Evolutionary conservation across 192 early-diverging fungal genomes (phyloP), one percentile per base, ranked within the genome.

Genomic region (Backusella macrospora): DNA sequence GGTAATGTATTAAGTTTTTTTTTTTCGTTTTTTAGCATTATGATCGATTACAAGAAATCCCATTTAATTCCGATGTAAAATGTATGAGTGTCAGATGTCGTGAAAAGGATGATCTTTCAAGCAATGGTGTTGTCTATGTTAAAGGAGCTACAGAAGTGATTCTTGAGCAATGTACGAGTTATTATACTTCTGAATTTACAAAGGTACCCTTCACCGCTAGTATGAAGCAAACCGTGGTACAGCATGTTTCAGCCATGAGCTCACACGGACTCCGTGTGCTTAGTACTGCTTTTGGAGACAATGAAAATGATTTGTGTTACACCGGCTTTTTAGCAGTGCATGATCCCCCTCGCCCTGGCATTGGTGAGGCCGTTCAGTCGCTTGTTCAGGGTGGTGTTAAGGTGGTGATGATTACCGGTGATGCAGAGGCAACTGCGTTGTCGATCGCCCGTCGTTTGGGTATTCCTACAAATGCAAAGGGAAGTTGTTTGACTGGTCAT

Each of bases 341-440:
- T 68, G 98, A 99, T 81, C 96, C 98, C 26, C 96, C 96, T 21
- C 80, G 98, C 40, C 88, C 83, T 12, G 90, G 90, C 38, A 92
- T 95, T 15, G 84, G 83, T n/a, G 83, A 86, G 12, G 90, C 95
- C 4, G 92, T 98, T n/a, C 74, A 83, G 15, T 83, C 82, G 43
- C 80, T 97, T 49, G 81, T 91, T 65, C 72, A 84, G 15, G 92
- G 93, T 55, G 95, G 95, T 34, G 95, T 99, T 15, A 90, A 92
- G 73, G 86, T 96, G 2, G 86, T 97, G n/a, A 98, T 99, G 96
- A 96, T 99, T 40, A 99, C 98, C 0, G 98, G 98, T 68, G 98
- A 99, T 80, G 93, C 95, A 26, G 93, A 91, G 70, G 94, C 88
- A 13, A 99, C 97, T 0, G 97, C 97, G 0, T 76, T 91, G 16